Base-by-base conservation (phyloP, 2,329 filamentous ascomycete genomes). In the Sclerotinia borealis region DNA sequence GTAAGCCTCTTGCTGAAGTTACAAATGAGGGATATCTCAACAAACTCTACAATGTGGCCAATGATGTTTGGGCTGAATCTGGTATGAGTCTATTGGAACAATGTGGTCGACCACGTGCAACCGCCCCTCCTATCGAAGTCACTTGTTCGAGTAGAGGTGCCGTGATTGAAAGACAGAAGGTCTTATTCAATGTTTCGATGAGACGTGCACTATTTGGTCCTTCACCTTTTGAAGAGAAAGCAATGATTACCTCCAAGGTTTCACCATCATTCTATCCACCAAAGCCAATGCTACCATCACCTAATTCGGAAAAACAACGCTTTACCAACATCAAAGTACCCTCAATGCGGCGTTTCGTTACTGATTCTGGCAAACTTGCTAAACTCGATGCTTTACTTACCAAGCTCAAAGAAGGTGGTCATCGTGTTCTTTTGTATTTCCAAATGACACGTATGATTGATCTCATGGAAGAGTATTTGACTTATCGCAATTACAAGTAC, bases 391-490 rank as follows among this genome's bases (percentile, higher is more conserved):
- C 91, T 68, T 81, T 99, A 22, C 83, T 99, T 17, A 90, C 90
- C 75, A 85, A 92, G 75, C 87, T 99, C 72, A 99, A 98, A 82
- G 89, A 92, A 66, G 91, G 90, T 67, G 90, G 90, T 41, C 95
- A 99, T 71, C 92, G 95, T 73, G 95, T 99, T 27, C 81, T 99
- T 61, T 81, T 99, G 25, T 99, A 99, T 82, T 99, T 99, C 90
- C 95, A 99, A 81, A 99, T 99, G 95, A 99, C 95, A 4, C 90
- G 91, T 74, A 99, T 99, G 95, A 98, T 99, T 74, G 93, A 99
- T 75, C 81, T 99, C 65, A 98, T 98, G 91, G 95, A 99, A 76
- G 95, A 99, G 77, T 99, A 98, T 72, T 82, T 99, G 64, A 98
- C 95, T 0, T 98, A 98, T 79, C 91, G 95, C 75, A 97, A 98